phyloP scores from a whole-genome alignment of 2,329 filamentous ascomycete species.

The Bipolaris bicolor region DNA sequence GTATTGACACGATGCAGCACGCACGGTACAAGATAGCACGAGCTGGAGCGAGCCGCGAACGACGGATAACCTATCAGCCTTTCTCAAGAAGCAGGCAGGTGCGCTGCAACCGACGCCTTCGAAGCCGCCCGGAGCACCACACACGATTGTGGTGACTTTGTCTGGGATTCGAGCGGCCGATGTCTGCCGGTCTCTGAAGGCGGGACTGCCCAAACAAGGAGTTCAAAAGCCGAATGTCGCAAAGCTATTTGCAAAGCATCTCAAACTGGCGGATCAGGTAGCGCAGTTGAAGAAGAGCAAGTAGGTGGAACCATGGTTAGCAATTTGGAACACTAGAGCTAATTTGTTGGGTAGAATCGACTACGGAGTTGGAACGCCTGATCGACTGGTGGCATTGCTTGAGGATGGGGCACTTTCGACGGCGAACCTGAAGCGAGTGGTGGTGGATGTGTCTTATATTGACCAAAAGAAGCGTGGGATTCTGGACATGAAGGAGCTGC shows the following conservation, averaged over 20 bases:
- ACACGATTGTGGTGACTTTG: constrained; percentile 86
- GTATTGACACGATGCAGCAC: constrained; percentile 58
- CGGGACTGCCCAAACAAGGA: constrained; percentile 47
- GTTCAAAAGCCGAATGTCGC: constrained; percentile 75
- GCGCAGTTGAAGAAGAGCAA: constrained; percentile 71
- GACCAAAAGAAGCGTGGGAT: constrained; percentile 94
- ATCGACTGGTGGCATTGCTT: constrained; percentile 79
- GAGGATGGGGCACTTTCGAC: constrained; percentile 78
- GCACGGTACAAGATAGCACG: constrained; percentile 79
- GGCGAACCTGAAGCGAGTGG: constrained; percentile 74
- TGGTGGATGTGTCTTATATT: constrained; percentile 90
- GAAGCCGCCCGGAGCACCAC: constrained; percentile 65
- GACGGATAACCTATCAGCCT: constrained; percentile 76
- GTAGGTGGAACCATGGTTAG: constrained; percentile 43
- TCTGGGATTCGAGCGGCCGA: constrained; percentile 88
- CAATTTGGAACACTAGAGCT: constrained; percentile 17
- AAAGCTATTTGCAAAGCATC: constrained; percentile 97
- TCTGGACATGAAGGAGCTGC: constrained; percentile 93
- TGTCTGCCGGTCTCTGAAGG: constrained; percentile 79
- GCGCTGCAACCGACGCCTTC: constrained; percentile 68
- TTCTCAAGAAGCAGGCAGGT: constrained; percentile 71
- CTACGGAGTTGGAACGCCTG: constrained; percentile 88
- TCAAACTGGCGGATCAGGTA: constrained; percentile 89
- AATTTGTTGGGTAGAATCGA: constrained; percentile 65
- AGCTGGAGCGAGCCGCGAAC: constrained; percentile 71